phyloP scores from a whole-genome alignment of 2,329 filamentous ascomycete species.

The Blastomyces silverae region DNA sequence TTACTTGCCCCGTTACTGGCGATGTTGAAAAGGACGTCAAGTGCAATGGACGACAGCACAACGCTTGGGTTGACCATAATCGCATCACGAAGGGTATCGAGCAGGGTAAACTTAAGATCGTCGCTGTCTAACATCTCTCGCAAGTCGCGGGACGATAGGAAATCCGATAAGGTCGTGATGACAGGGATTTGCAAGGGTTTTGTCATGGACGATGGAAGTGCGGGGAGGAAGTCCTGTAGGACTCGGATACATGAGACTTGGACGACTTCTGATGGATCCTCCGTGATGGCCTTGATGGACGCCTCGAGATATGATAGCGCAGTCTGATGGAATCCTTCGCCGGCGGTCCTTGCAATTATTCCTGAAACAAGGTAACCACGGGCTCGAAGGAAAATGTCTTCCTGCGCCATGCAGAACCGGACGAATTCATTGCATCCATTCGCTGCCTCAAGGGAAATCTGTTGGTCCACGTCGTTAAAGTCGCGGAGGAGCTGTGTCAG shows the following conservation, averaged over 20 bases:
- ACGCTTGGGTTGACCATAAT: constrained; percentile 73
- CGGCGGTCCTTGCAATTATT: constrained; percentile 64
- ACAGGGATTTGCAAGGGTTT: constrained; percentile 56
- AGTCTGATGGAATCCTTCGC: constrained; percentile 45
- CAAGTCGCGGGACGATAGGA: constrained; percentile 72
- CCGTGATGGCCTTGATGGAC: constrained; percentile 65
- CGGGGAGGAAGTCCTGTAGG: constrained; percentile 60
- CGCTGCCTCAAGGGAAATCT: constrained; percentile 61
- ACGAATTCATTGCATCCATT: constrained; percentile 74
- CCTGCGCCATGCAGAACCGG: constrained; percentile 62
- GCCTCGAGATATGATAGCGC: constrained; percentile 45
- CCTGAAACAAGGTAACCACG: constrained; percentile 83
- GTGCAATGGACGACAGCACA: constrained; percentile 62
- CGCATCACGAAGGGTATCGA: constrained; percentile 75
- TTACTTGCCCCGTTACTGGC: constrained; percentile 83
- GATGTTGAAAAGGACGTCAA: constrained; percentile 78
- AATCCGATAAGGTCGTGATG: constrained; percentile 58
- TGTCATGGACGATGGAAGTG: constrained; percentile 46
- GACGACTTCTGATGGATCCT: constrained; percentile 76
- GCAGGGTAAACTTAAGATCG: constrained; percentile 82
- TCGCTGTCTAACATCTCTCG: constrained; percentile 80
- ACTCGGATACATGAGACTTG: constrained; percentile 87
- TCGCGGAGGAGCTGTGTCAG: constrained; percentile 79
- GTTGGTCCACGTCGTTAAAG: constrained; percentile 68
- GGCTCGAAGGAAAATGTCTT: constrained; percentile 72